A percentile compares a stretch with the other conserved stretches of the same genome.
phyloP scores from a whole-genome alignment of 78 protist genomes.

The Mantamonas sphyraenae region DNA sequence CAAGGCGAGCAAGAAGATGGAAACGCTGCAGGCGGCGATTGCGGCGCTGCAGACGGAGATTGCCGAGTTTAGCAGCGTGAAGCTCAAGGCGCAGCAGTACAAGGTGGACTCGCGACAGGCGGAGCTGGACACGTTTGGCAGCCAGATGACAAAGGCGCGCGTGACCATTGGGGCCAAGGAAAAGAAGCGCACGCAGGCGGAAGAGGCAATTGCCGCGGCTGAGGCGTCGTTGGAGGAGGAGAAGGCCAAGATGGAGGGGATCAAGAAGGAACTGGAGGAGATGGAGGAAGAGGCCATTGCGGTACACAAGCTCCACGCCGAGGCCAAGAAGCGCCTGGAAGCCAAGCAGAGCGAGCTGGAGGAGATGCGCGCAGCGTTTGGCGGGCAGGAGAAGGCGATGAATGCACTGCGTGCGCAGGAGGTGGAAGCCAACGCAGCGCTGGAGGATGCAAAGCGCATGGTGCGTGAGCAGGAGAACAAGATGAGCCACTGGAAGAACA shows the following conservation, averaged over 20 bases:
- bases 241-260: neutral
- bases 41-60: slow-evolving; percentile 40
- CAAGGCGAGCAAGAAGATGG: neutral
- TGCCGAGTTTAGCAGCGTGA: slow-evolving; percentile 52
- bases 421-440: neutral
- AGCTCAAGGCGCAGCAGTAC: slow-evolving; percentile 24
- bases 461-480: no score
- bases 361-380: slow-evolving; percentile 4
- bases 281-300: slow-evolving; percentile 13
- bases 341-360: slow-evolving; percentile 22
- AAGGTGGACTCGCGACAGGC: slow-evolving; percentile 38
- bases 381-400: neutral
- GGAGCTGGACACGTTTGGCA: neutral
- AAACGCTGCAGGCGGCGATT: slow-evolving; percentile 11
- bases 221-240: slow-evolving; percentile 2
- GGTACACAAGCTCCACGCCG: neutral
- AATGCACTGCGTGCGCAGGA: neutral
- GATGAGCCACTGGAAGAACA: no score
- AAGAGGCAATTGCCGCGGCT: neutral
- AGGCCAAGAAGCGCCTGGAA: slow-evolving; percentile 4
- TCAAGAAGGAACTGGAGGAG: neutral
- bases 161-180: neutral
- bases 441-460: neutral
- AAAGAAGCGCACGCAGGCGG: neutral
- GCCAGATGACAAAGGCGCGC: slow-evolving; percentile 10